Conservation (phyloP, 192 early-diverging fungal genomes). For the Backusella liffmaniae region DNA sequence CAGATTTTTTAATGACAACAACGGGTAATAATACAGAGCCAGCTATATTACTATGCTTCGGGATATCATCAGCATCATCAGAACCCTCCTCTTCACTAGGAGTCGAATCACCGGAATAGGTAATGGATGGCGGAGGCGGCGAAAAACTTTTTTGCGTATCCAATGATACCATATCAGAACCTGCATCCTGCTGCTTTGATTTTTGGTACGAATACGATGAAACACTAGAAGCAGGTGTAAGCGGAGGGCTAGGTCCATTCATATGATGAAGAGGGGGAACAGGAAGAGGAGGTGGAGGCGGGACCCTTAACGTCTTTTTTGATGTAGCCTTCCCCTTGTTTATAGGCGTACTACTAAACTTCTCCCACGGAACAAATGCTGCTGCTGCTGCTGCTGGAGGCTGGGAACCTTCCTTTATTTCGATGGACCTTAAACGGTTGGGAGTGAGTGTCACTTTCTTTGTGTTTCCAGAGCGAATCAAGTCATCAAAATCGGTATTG, state of each 20-base stretch:
- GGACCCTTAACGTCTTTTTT: constrained; percentile 4
- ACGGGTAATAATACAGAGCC: neutral
- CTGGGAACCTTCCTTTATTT: constrained; percentile 28
- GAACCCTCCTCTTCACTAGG: neutral
- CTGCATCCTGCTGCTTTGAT: constrained; percentile 8
- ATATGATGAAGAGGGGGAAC: neutral
- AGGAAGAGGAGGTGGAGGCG: neutral
- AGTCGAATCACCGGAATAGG: neutral
- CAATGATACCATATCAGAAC: neutral
- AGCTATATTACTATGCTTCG: constrained; percentile 13
- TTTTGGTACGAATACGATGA: neutral
- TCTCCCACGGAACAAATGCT: neutral
- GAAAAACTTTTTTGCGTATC: neutral
- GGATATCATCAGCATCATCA: neutral
- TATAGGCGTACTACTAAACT: neutral
- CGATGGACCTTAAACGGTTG: constrained; percentile 55
- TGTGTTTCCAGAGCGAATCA: constrained; percentile 54
- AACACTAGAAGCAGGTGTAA: constrained; percentile 19
- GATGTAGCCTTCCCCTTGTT: neutral
- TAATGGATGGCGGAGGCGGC: neutral
- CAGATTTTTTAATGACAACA: neutral
- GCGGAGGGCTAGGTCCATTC: neutral
- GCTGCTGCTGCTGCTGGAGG: neutral
- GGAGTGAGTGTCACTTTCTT: constrained; percentile 61
- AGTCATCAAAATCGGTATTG: constrained; percentile 44